A percentile compares a stretch with the other conserved stretches of the same genome.
Evolutionary conservation across 2,329 filamentous ascomycete species (phyloP).

Genomic region (Metarhizium guizhouense): DNA sequence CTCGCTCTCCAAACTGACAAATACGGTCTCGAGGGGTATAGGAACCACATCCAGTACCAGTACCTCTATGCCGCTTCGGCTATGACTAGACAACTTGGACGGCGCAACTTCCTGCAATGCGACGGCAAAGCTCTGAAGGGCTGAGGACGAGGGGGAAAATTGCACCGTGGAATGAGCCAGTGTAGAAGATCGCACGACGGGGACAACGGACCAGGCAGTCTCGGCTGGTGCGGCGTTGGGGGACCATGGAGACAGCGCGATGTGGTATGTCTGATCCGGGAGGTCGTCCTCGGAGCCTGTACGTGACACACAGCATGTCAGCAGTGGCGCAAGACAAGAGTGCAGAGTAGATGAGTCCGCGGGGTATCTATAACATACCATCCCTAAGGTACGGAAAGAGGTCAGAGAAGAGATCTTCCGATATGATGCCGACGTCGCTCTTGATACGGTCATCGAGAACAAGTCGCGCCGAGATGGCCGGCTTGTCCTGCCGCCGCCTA

Average conservation of each 20-base stretch:
- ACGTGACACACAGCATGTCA: background rate
- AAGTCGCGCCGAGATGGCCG: constrained; percentile 68
- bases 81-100: constrained; percentile 63
- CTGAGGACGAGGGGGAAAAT: constrained; percentile 62
- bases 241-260: constrained; percentile 67
- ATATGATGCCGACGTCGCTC: constrained; percentile 77
- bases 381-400: constrained; percentile 58
- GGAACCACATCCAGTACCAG: constrained; percentile 73
- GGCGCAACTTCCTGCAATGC: constrained; percentile 64
- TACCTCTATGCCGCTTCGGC: constrained; percentile 74
- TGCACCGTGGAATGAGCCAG: constrained; percentile 71
- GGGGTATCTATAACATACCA: constrained; percentile 32
- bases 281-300: constrained; percentile 24
- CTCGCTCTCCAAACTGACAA: constrained; percentile 76
- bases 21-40: constrained; percentile 73
- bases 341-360: background rate
- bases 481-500: constrained; percentile 57
- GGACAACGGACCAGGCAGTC: constrained; percentile 76
- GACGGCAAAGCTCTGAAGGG: constrained; percentile 71
- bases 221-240: constrained; percentile 50
- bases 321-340: background rate
- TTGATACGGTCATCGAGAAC: constrained; percentile 79
- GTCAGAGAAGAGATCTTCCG: constrained; percentile 75
- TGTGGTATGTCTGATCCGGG: constrained; percentile 42
- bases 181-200: constrained; percentile 55